Percentiles rank a stretch among this genome's conserved stretches.
phyloP scores from a whole-genome alignment of 176 grass and related monocot genomes.

The Cenchrus purpureus region DNA sequence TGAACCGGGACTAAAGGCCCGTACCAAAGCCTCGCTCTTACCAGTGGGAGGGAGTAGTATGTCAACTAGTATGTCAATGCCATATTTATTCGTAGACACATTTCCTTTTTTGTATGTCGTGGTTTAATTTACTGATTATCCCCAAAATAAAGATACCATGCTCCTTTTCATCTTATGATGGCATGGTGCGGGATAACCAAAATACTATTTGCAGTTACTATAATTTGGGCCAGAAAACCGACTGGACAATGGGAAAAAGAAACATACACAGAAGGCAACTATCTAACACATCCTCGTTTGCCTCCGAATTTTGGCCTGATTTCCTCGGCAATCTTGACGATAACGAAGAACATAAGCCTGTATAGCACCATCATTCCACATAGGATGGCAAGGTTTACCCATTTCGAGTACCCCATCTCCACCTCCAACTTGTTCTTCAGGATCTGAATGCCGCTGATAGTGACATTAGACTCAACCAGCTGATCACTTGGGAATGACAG shows the following conservation, averaged over 20 bases:
- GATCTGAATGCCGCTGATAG: constrained; percentile 39
- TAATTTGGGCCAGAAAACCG: neutral
- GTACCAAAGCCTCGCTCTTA: too few species aligned
- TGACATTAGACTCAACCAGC: constrained; percentile 16
- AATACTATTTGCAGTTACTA: neutral
- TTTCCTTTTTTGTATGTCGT: neutral
- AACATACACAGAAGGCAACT: neutral
- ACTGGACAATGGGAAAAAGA: neutral
- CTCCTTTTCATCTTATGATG: neutral
- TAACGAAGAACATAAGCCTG: constrained; percentile 46
- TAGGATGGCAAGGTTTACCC: constrained; percentile 57
- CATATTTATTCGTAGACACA: neutral
- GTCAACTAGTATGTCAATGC: neutral
- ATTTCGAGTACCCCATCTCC: constrained; percentile 63
- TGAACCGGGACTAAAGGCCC: too few species aligned
- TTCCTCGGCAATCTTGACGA: constrained; percentile 38
- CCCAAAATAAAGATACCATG: neutral
- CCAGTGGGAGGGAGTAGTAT: too few species aligned
- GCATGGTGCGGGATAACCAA: neutral
- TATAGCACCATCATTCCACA: constrained; percentile 49
- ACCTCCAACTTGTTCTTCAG: constrained; percentile 39
- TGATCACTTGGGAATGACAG: constrained; percentile 36
- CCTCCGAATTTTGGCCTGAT: constrained; percentile 24
- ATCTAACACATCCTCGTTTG: constrained; percentile 32
- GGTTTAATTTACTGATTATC: neutral